Base-by-base conservation (phyloP, 805 yeast species). In the Candida orba region DNA sequence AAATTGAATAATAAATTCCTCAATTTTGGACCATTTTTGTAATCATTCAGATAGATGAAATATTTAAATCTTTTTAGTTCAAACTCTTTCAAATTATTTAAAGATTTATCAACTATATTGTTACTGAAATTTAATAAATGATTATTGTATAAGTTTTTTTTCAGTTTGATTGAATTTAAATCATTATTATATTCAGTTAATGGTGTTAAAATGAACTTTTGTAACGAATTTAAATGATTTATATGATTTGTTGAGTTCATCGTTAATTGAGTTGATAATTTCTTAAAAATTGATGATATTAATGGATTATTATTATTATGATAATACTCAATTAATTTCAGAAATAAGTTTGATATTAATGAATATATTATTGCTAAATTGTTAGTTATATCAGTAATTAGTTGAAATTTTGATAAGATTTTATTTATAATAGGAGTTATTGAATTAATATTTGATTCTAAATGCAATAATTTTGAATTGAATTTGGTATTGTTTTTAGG, bases 11-110 rank as follows among this genome's bases (percentile, higher is more conserved):
- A 37, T 30, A 53, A 22, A 29, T 43, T 44, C 32, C 61, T 45
- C 13, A 56, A 43, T 3, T 47, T 33, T n/a, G 45, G 34, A 3
- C 64, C 64, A 34, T 55, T 52, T 34, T 46, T 49, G 35, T 52
- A 52, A 23, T 49, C 56, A 39, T 52, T 66, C 40, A 75, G 53
- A 34, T 63, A 66, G 48, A 68, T 69, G 52, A 68, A 60, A 54
- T 75, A 75, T 41, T 72, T 75, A 42, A 70, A 65, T 44, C 75
- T 68, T 12, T 67, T 60, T 2, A 71, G 51, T 45, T 73, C 77
- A 51, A 69, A 73, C 1, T 49, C 48, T 41, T 69, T 62, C 25
- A 69, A 52, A 47, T 67, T 66, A 20, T 46, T 42, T 17, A 71
- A 49, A 20, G 65, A 52, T 27, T 27, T 27, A 47, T 65, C 66